Percentiles rank a stretch among this genome's conserved stretches.
Evolutionary conservation across 2,329 filamentous ascomycete species (phyloP).

Genomic region (Ophiostoma angusticollis): DNA sequence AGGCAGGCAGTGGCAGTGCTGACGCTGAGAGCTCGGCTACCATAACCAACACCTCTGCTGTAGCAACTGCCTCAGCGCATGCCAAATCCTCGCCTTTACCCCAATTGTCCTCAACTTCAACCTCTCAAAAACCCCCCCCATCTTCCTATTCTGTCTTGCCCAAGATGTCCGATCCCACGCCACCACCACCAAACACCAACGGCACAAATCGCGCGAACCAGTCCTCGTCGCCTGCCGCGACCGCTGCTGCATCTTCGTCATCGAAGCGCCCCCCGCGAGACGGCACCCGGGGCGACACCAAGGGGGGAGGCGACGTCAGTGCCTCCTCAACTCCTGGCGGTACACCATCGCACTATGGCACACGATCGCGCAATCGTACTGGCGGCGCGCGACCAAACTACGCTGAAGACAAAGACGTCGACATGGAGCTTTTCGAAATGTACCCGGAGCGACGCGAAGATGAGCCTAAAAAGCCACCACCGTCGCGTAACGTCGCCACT

Average conservation of each 20-base stretch:
- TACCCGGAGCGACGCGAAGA: slow-evolving; percentile 41
- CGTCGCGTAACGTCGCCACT: slow-evolving; percentile 18
- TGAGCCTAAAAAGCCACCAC: slow-evolving; percentile 43
- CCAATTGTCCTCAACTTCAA: slow-evolving; percentile 1
- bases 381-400: slow-evolving; percentile 80
- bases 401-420: slow-evolving; percentile 82
- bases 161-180: slow-evolving; percentile 20
- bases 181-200: slow-evolving; percentile 2
- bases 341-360: slow-evolving; percentile 66
- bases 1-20: slow-evolving; percentile 3
- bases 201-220: background rate
- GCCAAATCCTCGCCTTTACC: slow-evolving; percentile 7
- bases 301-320: background rate
- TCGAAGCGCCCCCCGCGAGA: slow-evolving; percentile 36
- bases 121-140: slow-evolving; percentile 17
- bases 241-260: slow-evolving; percentile 22
- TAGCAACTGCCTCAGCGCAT: slow-evolving; percentile 1
- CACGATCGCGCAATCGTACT: slow-evolving; percentile 79
- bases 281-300: slow-evolving; percentile 23
- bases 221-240: slow-evolving; percentile 3
- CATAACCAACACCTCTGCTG: background rate
- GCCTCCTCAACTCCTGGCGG: slow-evolving; percentile 15
- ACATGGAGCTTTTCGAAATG: slow-evolving; percentile 72
- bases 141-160: slow-evolving; percentile 19
- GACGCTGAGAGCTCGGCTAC: slow-evolving; percentile 1